A percentile compares a stretch with the other conserved stretches of the same genome.
These are phyloP conservation scores for Trichothecium sympodiale DNA, from an alignment of 2,329 filamentous ascomycete genomes.

Conservation along the genomic window DNA sequence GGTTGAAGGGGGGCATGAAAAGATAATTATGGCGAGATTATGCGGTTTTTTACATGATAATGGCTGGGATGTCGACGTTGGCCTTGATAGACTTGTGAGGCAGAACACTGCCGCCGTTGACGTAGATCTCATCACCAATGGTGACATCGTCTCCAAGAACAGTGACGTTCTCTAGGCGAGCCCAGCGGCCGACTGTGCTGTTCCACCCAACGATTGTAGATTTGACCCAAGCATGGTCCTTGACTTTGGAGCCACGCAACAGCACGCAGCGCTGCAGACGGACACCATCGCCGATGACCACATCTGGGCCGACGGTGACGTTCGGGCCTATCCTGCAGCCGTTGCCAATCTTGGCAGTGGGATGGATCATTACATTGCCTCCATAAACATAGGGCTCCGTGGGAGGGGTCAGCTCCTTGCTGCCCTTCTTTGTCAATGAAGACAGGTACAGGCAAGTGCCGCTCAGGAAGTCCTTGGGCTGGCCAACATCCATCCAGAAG, in stretches of 20 bases:
- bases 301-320: slow-evolving; percentile 87
- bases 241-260: slow-evolving; percentile 81
- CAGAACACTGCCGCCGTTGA: slow-evolving; percentile 90
- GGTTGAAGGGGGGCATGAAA: no score
- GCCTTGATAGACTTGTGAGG: slow-evolving; percentile 99
- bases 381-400: slow-evolving; percentile 76
- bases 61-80: slow-evolving; percentile 75
- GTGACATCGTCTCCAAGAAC: slow-evolving; percentile 96
- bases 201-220: slow-evolving; percentile 98
- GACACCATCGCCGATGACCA: slow-evolving; percentile 87
- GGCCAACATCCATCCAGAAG: slow-evolving; percentile 99
- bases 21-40: no score
- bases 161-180: slow-evolving; percentile 93
- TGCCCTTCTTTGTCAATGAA: slow-evolving; percentile 79
- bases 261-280: slow-evolving; percentile 88
- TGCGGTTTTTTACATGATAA: slow-evolving; percentile 58
- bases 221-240: slow-evolving; percentile 99
- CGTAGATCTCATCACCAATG: slow-evolving; percentile 96
- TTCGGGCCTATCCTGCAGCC: slow-evolving; percentile 98
- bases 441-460: slow-evolving; percentile 95
- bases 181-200: slow-evolving; percentile 91
- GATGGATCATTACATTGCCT: slow-evolving; percentile 92
- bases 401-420: slow-evolving; percentile 67
- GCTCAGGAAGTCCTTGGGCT: slow-evolving; percentile 95
- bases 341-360: slow-evolving; percentile 90